phyloP scores from a whole-genome alignment of 768 basidiomycete species.

The Megacollybia marginata region DNA sequence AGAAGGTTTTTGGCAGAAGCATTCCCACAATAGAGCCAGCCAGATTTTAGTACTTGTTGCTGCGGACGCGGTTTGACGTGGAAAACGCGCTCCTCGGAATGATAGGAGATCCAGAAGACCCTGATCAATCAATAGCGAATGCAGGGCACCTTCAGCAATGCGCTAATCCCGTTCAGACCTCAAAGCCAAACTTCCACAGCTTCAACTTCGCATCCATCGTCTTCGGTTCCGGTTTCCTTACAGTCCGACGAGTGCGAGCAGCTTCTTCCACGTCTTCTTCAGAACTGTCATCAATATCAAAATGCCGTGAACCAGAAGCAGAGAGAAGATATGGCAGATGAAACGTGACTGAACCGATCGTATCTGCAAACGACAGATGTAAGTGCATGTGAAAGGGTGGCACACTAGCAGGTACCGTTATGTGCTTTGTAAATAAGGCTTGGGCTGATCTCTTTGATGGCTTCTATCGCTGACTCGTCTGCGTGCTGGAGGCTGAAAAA shows the following conservation, averaged over 20 bases:
- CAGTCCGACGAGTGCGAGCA: not conserved
- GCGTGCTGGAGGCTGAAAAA: slow-evolving; percentile 44
- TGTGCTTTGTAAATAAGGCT: slow-evolving; percentile 44
- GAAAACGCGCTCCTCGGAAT: no score
- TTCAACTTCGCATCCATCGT: no score
- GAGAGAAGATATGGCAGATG: slow-evolving; percentile 65
- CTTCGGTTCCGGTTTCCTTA: no score
- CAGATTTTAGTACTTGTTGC: no score
- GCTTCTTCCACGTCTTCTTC: not conserved
- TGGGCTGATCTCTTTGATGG: slow-evolving; percentile 16
- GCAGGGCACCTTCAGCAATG: no score
- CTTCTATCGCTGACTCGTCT: slow-evolving; percentile 2
- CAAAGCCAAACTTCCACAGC: no score
- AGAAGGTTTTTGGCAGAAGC: no score
- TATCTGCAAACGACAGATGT: slow-evolving; percentile 37
- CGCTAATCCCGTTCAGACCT: no score
- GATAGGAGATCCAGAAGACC: no score
- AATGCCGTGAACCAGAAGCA: slow-evolving; percentile 75
- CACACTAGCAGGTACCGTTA: slow-evolving; percentile 32
- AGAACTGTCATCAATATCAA: slow-evolving; percentile 15
- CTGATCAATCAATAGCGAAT: no score
- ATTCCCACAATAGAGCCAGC: no score
- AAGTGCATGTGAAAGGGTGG: not conserved
- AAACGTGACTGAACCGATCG: slow-evolving; percentile 66
- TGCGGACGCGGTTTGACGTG: no score